These are phyloP conservation scores for Cylindrodendrum hubeiense DNA, from an alignment of 2,329 filamentous ascomycete genomes.

Conservation along the genomic window DNA sequence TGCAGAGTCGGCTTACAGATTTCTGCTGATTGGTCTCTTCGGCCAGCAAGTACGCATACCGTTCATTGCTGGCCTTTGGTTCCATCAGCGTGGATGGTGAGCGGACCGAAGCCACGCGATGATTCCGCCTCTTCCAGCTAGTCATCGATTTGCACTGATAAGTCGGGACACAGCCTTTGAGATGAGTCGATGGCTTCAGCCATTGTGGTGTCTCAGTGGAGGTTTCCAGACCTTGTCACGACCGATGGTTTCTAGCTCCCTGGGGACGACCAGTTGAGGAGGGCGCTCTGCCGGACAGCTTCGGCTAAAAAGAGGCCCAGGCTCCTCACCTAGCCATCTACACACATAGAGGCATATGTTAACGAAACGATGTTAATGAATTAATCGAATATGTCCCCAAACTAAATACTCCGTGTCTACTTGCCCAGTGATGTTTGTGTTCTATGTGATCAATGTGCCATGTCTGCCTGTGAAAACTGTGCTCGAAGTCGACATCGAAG, in stretches of 20 bases:
- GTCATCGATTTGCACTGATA: too few relatives aligned
- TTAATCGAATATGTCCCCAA: not conserved
- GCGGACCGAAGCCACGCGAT: not conserved
- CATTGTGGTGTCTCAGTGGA: not conserved
- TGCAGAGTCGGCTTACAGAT: not conserved
- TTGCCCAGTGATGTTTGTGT: not conserved
- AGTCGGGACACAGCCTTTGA: not conserved
- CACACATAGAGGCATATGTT: not conserved
- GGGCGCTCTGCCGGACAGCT: not conserved
- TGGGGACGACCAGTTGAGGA: not conserved
- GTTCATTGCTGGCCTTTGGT: not conserved
- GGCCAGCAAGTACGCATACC: not conserved
- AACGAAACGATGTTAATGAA: constrained; percentile 2
- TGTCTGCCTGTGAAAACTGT: too few relatives aligned
- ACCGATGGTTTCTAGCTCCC: too few relatives aligned
- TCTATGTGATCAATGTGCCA: not conserved
- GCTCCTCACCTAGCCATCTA: not conserved
- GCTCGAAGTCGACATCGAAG: too few relatives aligned
- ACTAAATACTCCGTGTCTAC: not conserved
- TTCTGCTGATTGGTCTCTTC: not conserved
- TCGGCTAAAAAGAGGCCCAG: too few relatives aligned
- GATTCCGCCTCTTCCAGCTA: not conserved
- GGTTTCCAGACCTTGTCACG: not conserved
- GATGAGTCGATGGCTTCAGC: not conserved
- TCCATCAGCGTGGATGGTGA: not conserved